Base-by-base conservation (phyloP, 805 yeast species). In the Kuraishia hungarica region DNA sequence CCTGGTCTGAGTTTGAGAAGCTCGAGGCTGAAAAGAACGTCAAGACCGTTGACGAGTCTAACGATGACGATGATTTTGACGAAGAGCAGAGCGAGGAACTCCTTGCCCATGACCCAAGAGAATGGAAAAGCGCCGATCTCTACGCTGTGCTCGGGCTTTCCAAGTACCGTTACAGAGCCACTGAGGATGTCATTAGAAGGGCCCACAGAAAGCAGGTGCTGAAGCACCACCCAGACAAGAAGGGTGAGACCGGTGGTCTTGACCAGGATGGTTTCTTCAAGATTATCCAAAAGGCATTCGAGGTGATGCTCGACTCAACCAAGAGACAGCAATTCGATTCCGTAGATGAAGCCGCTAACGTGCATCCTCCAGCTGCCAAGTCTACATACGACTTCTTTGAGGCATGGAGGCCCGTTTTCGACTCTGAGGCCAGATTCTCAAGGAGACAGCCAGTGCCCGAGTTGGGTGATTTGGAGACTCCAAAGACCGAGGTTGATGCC, bases 171-270 rank as follows among this genome's bases (percentile, higher is more conserved):
- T 86, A 81, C 85, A 84, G 74, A 62, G 98, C 99, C 61, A 90
- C 89, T 55, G 92, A 86, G 64, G 96, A 86, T 65, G 97, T 92
- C 74, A 84, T 94, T 68, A 87, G 96, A 75, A 86, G 91, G 72
- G 97, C 98, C 56, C 97, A 93, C 81, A 87, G 99, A 80, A 87
- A 86, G 72, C 96, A 90, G 75, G 98, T 94, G 28, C 81, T 94
- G 74, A 89, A 86, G 77, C 97, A 93, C 73, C 99, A 94, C 72
- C 99, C 99, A 62, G 99, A 94, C 75, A 94, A 94, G 81, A 92
- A 89, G 78, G 91, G 96, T 65, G 97, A 93, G 54, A 72, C 78
- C 61, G 97, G 96, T 60, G 87, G 88, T 50, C 79, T 89, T 67
- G 96, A 89, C 62, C 91, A 89, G 74, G 99, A 94, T 72, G 97